Conservation (phyloP, 306 rosid genomes). For the Cucurbita moschata region DNA sequence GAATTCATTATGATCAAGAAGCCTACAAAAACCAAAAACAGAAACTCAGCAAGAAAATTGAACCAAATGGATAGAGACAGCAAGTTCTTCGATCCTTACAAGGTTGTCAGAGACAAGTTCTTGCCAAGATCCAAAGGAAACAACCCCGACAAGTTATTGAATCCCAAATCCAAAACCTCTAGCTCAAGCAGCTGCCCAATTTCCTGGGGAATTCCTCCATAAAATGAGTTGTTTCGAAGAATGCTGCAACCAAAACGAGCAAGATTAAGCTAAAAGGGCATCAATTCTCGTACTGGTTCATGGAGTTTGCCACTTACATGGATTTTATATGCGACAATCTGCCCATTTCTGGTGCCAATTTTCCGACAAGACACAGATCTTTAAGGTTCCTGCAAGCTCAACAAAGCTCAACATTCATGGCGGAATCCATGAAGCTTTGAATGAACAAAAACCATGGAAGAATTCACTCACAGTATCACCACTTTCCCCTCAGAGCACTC, state of each 20-base stretch:
- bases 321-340: constrained; percentile 40
- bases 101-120: constrained; percentile 31
- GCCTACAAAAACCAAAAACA: constrained; percentile 21
- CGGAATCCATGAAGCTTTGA: not conserved
- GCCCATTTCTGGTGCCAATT: constrained; percentile 49
- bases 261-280: not conserved
- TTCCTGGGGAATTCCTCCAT: constrained; percentile 39
- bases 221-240: constrained; percentile 53
- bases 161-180: constrained; percentile 60
- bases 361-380: constrained; percentile 50
- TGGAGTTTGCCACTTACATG: constrained; percentile 20
- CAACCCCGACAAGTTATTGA: constrained; percentile 50
- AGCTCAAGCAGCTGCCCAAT: constrained; percentile 35
- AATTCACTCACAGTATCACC: constrained; percentile 45
- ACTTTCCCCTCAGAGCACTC: constrained; percentile 53
- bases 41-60: not conserved
- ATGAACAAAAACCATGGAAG: not conserved
- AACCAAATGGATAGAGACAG: not conserved
- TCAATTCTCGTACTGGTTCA: not conserved
- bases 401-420: not conserved
- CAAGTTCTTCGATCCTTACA: constrained; percentile 27
- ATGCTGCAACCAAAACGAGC: constrained; percentile 18
- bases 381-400: constrained; percentile 41
- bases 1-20: constrained; percentile 50
- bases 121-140: constrained; percentile 31